These are phyloP conservation scores for Huntiella abstrusa DNA, from an alignment of 2,329 filamentous ascomycete species.

Conservation along the genomic window DNA sequence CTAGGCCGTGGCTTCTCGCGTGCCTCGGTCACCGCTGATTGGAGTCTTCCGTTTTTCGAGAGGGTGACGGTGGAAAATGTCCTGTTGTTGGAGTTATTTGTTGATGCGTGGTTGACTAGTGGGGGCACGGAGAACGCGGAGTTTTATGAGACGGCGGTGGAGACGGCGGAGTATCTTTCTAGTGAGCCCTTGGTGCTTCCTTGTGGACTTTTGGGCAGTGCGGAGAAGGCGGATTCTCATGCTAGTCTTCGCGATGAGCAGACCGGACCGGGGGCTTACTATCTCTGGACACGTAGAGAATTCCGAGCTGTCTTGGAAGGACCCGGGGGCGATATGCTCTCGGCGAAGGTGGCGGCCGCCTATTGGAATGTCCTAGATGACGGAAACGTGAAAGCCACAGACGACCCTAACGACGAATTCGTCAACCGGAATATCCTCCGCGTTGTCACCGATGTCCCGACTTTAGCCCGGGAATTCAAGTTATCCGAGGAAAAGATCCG, in stretches of 20 bases:
- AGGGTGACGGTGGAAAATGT: constrained; percentile 93
- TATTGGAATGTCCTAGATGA: constrained; percentile 73
- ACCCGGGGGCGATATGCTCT: constrained; percentile 22
- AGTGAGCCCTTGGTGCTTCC: constrained; percentile 46
- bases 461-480: constrained; percentile 57
- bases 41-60: constrained; percentile 90
- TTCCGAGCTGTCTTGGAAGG: constrained; percentile 52
- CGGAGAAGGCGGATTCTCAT: constrained; percentile 77
- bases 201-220: constrained; percentile 64
- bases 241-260: constrained; percentile 48
- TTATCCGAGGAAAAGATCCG: constrained; percentile 50
- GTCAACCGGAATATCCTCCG: constrained; percentile 81
- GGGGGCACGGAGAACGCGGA: constrained; percentile 39
- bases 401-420: constrained; percentile 86
- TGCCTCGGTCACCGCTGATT: constrained; percentile 80
- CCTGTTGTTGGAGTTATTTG: constrained; percentile 63
- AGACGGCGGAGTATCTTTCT: constrained; percentile 74
- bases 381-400: constrained; percentile 65
- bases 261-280: constrained; percentile 79
- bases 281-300: constrained; percentile 82
- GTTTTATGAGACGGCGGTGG: constrained; percentile 58
- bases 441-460: constrained; percentile 45
- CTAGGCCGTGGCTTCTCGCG: constrained; percentile 41
- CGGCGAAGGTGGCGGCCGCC: constrained; percentile 55
- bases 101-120: constrained; percentile 60